Conservation (phyloP, 805 yeast species). For the Candida tibetensis region DNA sequence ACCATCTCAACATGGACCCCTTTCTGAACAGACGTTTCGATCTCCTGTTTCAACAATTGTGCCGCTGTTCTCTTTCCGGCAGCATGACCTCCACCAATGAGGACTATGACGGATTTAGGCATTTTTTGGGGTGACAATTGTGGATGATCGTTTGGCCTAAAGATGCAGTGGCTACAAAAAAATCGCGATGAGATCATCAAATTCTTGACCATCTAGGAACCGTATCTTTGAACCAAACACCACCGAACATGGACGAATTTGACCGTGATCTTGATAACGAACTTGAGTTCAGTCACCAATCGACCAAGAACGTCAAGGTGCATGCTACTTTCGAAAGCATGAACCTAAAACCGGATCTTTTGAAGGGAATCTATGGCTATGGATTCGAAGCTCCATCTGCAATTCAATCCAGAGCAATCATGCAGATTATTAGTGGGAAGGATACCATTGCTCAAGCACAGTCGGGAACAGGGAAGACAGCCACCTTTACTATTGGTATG, state of each 20-base stretch:
- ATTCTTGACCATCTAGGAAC: too few relatives aligned
- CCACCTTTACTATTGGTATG: constrained; percentile 75
- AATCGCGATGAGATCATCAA: too few relatives aligned
- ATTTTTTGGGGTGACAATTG: constrained; percentile 3
- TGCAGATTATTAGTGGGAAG: constrained; percentile 71
- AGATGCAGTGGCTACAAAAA: too few relatives aligned
- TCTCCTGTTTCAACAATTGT: constrained; percentile 30
- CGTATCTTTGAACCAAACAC: too few relatives aligned
- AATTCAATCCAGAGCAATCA: constrained; percentile 76
- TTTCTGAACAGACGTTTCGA: constrained; percentile 7
- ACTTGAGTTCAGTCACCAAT: constrained; percentile 49
- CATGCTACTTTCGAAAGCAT: constrained; percentile 47
- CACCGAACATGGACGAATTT: constrained; percentile 53
- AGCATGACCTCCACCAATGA: constrained; percentile 63
- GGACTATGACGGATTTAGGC: constrained; percentile 33
- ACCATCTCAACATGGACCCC: constrained; percentile 29
- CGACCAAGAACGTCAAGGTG: constrained; percentile 54
- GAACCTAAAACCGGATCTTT: constrained; percentile 38
- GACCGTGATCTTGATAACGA: constrained; percentile 59
- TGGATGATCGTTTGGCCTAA: too few relatives aligned
- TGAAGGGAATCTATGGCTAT: constrained; percentile 64
- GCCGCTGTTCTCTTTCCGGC: constrained; percentile 50
- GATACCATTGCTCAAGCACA: constrained; percentile 82
- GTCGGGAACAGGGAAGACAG: constrained; percentile 91
- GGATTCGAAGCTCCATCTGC: constrained; percentile 84